Conservation (phyloP, 305 asterid species). For the Fraxinus velutina region DNA sequence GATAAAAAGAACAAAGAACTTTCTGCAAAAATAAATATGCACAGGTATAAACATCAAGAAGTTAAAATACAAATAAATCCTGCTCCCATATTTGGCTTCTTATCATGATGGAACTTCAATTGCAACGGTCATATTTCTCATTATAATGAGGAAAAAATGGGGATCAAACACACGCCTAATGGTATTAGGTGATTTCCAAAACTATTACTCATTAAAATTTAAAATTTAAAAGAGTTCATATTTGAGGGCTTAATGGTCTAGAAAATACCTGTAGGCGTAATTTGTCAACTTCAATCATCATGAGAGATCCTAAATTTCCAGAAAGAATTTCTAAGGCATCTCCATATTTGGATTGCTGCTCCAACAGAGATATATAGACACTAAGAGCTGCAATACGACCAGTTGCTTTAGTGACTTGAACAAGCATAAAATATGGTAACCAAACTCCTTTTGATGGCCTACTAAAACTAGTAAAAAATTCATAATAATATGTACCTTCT, state of each 20-base stretch:
- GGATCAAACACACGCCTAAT: background rate
- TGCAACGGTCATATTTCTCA: no score
- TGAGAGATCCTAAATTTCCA: slow-evolving; percentile 89
- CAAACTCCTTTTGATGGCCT: slow-evolving; percentile 20
- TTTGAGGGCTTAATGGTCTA: slow-evolving; percentile 18
- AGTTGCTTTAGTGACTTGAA: slow-evolving; percentile 34
- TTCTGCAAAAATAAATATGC: background rate
- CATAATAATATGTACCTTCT: slow-evolving; percentile 54
- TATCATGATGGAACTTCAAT: slow-evolving; percentile 7
- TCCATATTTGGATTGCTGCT: slow-evolving; percentile 73
- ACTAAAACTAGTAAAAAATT: slow-evolving; percentile 16
- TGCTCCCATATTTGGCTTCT: slow-evolving; percentile 1
- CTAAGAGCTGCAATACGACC: slow-evolving; percentile 75
- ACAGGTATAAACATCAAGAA: background rate
- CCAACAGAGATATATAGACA: slow-evolving; percentile 77
- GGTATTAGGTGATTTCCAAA: background rate
- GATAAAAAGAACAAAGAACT: background rate
- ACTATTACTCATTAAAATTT: background rate
- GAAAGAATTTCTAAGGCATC: slow-evolving; percentile 84
- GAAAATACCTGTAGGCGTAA: slow-evolving; percentile 83
- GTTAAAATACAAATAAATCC: slow-evolving; percentile 2
- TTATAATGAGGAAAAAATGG: no score
- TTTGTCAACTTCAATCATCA: slow-evolving; percentile 90
- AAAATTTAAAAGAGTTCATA: background rate
- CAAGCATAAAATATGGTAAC: slow-evolving; percentile 9